Percentiles rank a stretch among this genome's conserved stretches.
phyloP scores from a whole-genome alignment of 768 basidiomycete species.

The Russula griseocarnosa region DNA sequence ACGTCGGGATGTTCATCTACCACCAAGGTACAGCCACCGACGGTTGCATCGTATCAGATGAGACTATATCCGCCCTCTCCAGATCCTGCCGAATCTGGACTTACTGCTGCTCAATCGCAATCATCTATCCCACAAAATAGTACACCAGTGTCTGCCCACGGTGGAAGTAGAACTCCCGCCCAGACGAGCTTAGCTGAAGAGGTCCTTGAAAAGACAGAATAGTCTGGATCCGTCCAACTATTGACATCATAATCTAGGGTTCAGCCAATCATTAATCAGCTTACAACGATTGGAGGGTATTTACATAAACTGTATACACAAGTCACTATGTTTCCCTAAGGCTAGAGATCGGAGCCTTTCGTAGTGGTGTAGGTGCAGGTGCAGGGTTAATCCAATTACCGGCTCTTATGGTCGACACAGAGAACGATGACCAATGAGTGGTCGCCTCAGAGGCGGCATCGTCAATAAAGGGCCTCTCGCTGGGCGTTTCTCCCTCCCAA shows the following conservation, averaged over 20 bases:
- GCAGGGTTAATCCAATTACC: slow-evolving; percentile 25
- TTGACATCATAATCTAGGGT: slow-evolving; percentile 9
- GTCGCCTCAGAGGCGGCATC: slow-evolving; percentile 11
- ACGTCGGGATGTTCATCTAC: background rate
- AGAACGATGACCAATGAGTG: slow-evolving; percentile 22
- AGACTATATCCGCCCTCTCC: slow-evolving; percentile 20
- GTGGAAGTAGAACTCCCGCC: slow-evolving; percentile 20
- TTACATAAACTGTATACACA: background rate
- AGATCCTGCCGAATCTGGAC: slow-evolving; percentile 10
- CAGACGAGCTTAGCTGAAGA: slow-evolving; percentile 19
- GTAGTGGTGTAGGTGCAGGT: slow-evolving; percentile 10
- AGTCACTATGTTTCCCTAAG: background rate
- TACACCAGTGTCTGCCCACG: slow-evolving; percentile 22
- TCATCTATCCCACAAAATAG: slow-evolving; percentile 17
- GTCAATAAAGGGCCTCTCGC: background rate
- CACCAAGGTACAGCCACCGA: slow-evolving; percentile 26
- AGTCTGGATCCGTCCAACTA: slow-evolving; percentile 5
- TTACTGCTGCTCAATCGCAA: slow-evolving; percentile 14
- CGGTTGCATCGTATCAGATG: slow-evolving; percentile 23
- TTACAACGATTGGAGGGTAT: background rate
- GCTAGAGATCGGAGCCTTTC: background rate
- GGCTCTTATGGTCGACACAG: slow-evolving; percentile 17
- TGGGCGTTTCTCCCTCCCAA: slow-evolving; percentile 8
- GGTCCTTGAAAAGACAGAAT: slow-evolving; percentile 12
- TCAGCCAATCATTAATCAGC: background rate